Evolutionary conservation across 352 stramenopile species (phyloP).

Genomic region (Phytophthora foliorum): DNA sequence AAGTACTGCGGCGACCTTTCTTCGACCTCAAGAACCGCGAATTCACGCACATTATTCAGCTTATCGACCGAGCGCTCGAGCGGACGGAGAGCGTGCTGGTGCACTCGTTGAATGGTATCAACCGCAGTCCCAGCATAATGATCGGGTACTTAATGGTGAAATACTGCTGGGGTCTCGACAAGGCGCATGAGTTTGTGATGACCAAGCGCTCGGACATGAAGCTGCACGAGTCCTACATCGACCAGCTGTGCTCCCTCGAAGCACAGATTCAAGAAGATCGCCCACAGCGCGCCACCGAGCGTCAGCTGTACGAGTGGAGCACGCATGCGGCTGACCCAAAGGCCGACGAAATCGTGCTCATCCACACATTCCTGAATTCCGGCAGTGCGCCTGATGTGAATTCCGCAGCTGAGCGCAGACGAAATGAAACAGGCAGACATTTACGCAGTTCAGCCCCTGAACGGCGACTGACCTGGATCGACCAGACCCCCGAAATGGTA

Average conservation of each 20-base stretch:
- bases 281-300: conserved; percentile 51
- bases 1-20: conserved; percentile 71
- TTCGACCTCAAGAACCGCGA: conserved; percentile 89
- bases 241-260: conserved; percentile 79
- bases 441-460: conserved; percentile 8
- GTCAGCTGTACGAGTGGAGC: conserved; percentile 82
- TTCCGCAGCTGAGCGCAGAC: conserved; percentile 17
- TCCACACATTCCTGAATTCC: conserved; percentile 85
- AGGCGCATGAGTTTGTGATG: conserved; percentile 92
- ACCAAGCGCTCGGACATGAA: conserved; percentile 91
- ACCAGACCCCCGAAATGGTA: conserved; percentile 74
- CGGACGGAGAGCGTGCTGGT: conserved; percentile 90
- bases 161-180: conserved; percentile 94
- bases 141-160: conserved; percentile 94
- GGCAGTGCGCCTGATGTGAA: conserved; percentile 28
- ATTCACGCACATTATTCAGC: conserved; percentile 82
- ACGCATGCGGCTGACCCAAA: conserved; percentile 49
- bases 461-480: conserved; percentile 74
- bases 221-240: conserved; percentile 77
- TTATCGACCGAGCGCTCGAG: conserved; percentile 86
- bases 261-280: conserved; percentile 67
- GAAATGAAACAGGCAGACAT: conserved; percentile 32
- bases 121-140: conserved; percentile 86
- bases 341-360: conserved; percentile 77
- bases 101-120: conserved; percentile 87